Evolutionary conservation across 805 yeast species (phyloP).

Genomic region (Starmera dryadoides): DNA sequence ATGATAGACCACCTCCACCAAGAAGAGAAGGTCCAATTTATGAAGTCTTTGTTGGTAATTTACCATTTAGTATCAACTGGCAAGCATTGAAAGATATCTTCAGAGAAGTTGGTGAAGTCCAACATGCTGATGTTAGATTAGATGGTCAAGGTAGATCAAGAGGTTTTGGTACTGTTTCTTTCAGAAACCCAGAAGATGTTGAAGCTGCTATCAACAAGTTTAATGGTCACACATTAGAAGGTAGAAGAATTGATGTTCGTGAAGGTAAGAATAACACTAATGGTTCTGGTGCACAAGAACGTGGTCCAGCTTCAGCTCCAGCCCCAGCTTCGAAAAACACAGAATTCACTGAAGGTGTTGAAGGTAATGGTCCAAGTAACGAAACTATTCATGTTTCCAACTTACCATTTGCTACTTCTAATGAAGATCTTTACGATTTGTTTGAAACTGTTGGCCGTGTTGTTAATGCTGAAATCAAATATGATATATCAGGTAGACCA

Average conservation of each 20-base stretch:
- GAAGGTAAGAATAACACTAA: conserved; percentile 41
- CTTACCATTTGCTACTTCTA: conserved; percentile 85
- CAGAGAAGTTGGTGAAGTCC: conserved; percentile 68
- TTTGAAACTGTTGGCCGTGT: conserved; percentile 82
- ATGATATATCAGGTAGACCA: conserved; percentile 53
- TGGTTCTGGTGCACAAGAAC: conserved; percentile 5
- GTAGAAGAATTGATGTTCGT: conserved; percentile 74
- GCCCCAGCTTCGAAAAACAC: conserved; percentile 26
- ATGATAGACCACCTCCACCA: conserved; percentile 11
- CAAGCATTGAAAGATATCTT: conserved; percentile 81
- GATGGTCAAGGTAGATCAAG: conserved; percentile 69
- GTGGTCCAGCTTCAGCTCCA: conserved; percentile 10
- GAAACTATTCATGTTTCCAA: conserved; percentile 63
- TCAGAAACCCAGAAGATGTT: conserved; percentile 61
- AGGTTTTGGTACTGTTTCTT: conserved; percentile 82
- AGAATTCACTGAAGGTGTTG: conserved; percentile 61
- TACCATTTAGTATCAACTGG: conserved; percentile 81
- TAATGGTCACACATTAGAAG: conserved; percentile 65
- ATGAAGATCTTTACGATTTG: conserved; percentile 75
- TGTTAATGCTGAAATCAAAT: conserved; percentile 67
- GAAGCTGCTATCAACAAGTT: conserved; percentile 59
- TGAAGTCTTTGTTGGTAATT: conserved; percentile 72
- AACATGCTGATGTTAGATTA: conserved; percentile 70
- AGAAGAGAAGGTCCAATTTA: conserved; percentile 23
- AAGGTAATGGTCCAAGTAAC: conserved; percentile 54